These are phyloP conservation scores for Heterobasidion irregulare DNA, from an alignment of 1,284 basidiomycete species.

Conservation along the genomic window DNA sequence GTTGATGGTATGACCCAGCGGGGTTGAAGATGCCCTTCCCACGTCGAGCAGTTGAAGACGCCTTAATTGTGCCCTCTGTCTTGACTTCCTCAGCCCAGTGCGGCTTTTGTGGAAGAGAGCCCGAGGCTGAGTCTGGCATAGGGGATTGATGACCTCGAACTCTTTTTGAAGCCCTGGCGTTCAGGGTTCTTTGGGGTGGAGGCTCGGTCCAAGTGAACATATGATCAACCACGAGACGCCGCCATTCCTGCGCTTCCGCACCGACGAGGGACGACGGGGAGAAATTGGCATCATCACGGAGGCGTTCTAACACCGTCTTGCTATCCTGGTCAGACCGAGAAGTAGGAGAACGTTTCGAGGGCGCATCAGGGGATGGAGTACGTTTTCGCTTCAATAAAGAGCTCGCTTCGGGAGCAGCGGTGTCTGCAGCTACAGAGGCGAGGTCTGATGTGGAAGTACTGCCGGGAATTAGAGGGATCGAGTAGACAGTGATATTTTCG, in stretches of 20 bases:
- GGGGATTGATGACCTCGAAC: not conserved
- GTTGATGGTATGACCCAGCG: constrained; percentile 16
- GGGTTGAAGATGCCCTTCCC: constrained; percentile 3
- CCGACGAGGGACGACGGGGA: constrained; percentile 27
- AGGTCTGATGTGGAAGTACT: not conserved
- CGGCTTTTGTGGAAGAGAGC: constrained; percentile 7
- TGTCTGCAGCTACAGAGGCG: not conserved
- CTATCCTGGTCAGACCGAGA: not conserved
- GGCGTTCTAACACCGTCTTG: constrained; percentile 4
- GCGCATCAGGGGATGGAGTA: constrained; percentile 14
- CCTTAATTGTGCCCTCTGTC: not conserved
- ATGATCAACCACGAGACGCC: constrained; percentile 34
- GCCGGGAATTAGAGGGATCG: constrained; percentile 42
- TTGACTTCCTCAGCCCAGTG: constrained; percentile 5
- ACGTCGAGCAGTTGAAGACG: not conserved
- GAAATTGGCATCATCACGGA: constrained; percentile 19
- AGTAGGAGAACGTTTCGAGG: constrained; percentile 22
- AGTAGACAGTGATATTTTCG: constrained; percentile 55
- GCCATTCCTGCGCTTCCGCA: constrained; percentile 41
- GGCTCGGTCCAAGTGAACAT: constrained; percentile 46
- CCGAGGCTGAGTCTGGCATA: not conserved
- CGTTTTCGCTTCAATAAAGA: constrained; percentile 20
- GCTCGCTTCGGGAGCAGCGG: not conserved
- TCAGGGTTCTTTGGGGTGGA: constrained; percentile 5
- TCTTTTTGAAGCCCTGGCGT: not conserved